Percentiles rank a stretch among this genome's conserved stretches.
phyloP scores from a whole-genome alignment of 768 basidiomycete genomes.

The button mushroom (Agaricus bisporus) region DNA sequence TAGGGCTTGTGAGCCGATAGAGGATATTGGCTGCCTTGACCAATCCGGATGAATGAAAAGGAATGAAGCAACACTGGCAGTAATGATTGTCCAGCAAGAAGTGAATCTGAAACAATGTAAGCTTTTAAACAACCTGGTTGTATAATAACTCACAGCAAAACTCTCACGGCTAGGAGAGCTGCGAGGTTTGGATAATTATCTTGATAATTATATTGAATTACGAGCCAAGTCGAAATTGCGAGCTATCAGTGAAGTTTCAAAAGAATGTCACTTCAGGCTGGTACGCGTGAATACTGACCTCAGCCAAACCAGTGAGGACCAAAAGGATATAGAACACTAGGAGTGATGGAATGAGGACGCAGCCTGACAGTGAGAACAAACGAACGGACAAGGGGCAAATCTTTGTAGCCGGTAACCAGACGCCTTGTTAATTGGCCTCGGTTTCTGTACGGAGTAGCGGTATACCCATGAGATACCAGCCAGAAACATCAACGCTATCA shows the following conservation, averaged over 20 bases:
- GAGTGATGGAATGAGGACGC: constrained; percentile 14
- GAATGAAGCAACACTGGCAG: constrained; percentile 45
- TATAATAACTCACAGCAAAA: constrained; percentile 38
- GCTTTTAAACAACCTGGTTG: neutral
- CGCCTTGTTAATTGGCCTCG: constrained; percentile 43
- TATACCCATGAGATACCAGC: constrained; percentile 44
- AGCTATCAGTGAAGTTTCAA: constrained; percentile 25
- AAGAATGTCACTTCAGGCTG: neutral
- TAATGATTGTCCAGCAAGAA: constrained; percentile 55
- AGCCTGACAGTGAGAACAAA: neutral
- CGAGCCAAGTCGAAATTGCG: constrained; percentile 52
- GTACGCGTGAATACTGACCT: constrained; percentile 24
- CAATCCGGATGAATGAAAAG: constrained; percentile 57
- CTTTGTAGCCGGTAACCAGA: constrained; percentile 39
- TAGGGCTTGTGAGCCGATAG: constrained; percentile 52
- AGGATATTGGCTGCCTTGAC: constrained; percentile 46
- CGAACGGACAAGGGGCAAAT: constrained; percentile 45
- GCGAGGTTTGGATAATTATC: constrained; percentile 43
- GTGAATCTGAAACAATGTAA: constrained; percentile 36
- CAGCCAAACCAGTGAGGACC: constrained; percentile 40
- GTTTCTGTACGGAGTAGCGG: constrained; percentile 37
- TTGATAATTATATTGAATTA: constrained; percentile 49
- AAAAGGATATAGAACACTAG: constrained; percentile 47
- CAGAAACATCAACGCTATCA: constrained; percentile 40
- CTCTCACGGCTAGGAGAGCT: constrained; percentile 35